Evolutionary conservation across 2,329 filamentous ascomycete species (phyloP).

Genomic region (Colletotrichum kahawae): DNA sequence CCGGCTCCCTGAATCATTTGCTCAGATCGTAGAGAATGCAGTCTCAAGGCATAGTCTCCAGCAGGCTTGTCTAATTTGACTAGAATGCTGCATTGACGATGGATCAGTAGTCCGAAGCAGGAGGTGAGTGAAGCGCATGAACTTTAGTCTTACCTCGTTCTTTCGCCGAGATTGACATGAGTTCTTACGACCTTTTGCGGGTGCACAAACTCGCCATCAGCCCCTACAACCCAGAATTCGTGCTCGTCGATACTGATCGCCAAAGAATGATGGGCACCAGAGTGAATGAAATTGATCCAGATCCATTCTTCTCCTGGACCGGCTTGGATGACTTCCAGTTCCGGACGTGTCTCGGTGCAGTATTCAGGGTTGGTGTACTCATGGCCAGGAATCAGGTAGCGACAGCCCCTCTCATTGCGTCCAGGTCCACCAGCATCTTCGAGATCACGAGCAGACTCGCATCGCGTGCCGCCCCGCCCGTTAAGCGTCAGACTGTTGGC

Average conservation of each 20-base stretch:
- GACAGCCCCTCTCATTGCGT: slow-evolving; percentile 1
- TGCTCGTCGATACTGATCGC: slow-evolving; percentile 55
- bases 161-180: not conserved
- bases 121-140: not conserved
- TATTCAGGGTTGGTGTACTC: not conserved
- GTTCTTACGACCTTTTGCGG: slow-evolving; percentile 40
- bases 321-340: not conserved
- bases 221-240: slow-evolving; percentile 57
- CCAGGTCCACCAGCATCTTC: not conserved
- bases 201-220: slow-evolving; percentile 59
- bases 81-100: not conserved
- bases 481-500: slow-evolving; percentile 9
- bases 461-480: not conserved
- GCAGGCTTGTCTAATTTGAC: not conserved
- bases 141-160: not conserved
- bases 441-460: not conserved
- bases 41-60: not conserved
- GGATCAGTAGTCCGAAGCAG: too few relatives aligned
- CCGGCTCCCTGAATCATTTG: slow-evolving; percentile 7
- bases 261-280: not conserved
- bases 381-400: not conserved
- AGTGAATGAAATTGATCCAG: slow-evolving; percentile 9
- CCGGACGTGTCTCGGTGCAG: not conserved
- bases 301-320: not conserved
- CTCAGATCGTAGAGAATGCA: not conserved